Evolutionary conservation across 2,329 filamentous ascomycete genomes (phyloP).

Genomic region (Colletotrichum shisoi): DNA sequence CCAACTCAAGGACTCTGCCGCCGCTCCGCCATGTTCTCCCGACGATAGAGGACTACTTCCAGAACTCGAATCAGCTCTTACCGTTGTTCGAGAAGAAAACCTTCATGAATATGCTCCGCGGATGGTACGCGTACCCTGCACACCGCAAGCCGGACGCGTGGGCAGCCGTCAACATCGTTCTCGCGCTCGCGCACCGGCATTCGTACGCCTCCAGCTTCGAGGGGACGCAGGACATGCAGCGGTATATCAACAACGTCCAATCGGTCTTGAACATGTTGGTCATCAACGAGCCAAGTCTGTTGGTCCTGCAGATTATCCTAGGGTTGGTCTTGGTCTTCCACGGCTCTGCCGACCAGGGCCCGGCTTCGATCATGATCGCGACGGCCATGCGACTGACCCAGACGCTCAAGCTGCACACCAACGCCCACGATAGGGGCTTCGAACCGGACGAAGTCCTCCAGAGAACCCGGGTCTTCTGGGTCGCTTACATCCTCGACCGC

Average conservation of each 20-base stretch:
- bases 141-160: constrained; percentile 42
- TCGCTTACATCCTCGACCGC: constrained; percentile 46
- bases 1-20: constrained; percentile 28
- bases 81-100: constrained; percentile 39
- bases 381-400: constrained; percentile 46
- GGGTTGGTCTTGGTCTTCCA: constrained; percentile 45
- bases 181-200: constrained; percentile 35
- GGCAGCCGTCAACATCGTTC: constrained; percentile 43
- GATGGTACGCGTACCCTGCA: constrained; percentile 37
- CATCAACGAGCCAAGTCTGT: constrained; percentile 43
- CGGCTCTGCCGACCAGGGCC: constrained; percentile 42
- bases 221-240: constrained; percentile 25
- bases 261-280: constrained; percentile 45
- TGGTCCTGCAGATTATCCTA: constrained; percentile 45
- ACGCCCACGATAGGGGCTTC: constrained; percentile 32
- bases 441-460: constrained; percentile 42
- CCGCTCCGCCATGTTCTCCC: constrained; percentile 39
- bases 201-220: constrained; percentile 21
- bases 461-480: constrained; percentile 46
- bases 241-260: constrained; percentile 43
- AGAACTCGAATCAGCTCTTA: constrained; percentile 37
- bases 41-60: constrained; percentile 40
- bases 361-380: constrained; percentile 44
- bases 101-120: constrained; percentile 41
- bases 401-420: constrained; percentile 43